Evolutionary conservation across 140 eudicot genomes (phyloP).

Genomic region (Cichorium intybus): DNA sequence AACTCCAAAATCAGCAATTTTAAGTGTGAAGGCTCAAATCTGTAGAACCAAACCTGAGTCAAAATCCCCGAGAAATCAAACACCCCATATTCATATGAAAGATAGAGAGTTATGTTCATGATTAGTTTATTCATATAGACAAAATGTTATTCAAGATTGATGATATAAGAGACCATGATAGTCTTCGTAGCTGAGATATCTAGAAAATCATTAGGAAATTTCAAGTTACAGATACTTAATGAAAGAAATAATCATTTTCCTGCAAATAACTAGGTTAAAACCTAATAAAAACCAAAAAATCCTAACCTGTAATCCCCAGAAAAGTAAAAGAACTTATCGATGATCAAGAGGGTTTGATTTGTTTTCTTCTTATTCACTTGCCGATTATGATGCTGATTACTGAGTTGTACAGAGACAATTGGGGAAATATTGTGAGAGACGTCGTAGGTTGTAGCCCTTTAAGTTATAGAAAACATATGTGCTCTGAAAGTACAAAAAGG

Average conservation of each 20-base stretch:
- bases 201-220: neutral
- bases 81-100: neutral
- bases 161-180: constrained; percentile 5
- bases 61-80: too few relatives aligned
- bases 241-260: neutral
- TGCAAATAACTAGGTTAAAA: too few relatives aligned
- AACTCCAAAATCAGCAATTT: too few relatives aligned
- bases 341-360: constrained; percentile 22
- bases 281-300: constrained; percentile 13
- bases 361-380: neutral
- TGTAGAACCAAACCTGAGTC: too few relatives aligned
- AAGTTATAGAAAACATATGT: too few relatives aligned
- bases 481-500: too few relatives aligned
- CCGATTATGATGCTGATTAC: neutral
- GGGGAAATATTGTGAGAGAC: neutral
- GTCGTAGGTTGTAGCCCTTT: too few relatives aligned
- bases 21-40: too few relatives aligned
- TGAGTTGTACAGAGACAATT: neutral
- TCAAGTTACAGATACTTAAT: neutral
- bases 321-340: constrained; percentile 13
- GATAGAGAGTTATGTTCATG: neutral
- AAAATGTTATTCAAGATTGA: neutral
- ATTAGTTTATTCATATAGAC: neutral
- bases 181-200: neutral
- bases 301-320: constrained; percentile 22